These are phyloP conservation scores for Pseudocercospora crystallina DNA, from an alignment of 2,329 filamentous ascomycete species.

Conservation along the genomic window DNA sequence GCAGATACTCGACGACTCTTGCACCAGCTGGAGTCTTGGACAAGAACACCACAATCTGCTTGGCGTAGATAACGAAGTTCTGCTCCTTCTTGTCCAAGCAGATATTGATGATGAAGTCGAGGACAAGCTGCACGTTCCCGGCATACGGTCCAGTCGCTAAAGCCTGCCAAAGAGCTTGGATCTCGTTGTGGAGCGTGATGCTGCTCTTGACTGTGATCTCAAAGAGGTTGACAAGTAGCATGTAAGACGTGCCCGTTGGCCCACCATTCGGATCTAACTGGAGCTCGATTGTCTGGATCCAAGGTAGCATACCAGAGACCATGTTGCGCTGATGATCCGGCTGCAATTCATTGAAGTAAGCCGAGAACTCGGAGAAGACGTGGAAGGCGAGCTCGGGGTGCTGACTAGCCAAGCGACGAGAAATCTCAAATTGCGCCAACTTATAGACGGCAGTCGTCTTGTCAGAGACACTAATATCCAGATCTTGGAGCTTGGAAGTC, in stretches of 20 bases:
- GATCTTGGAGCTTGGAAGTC: slow-evolving; percentile 90
- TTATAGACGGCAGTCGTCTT: slow-evolving; percentile 99
- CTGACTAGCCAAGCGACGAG: slow-evolving; percentile 81
- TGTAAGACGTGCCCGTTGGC: slow-evolving; percentile 87
- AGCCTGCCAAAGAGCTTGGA: slow-evolving; percentile 96
- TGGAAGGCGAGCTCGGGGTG: slow-evolving; percentile 88
- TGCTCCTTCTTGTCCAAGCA: slow-evolving; percentile 93
- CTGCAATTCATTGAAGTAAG: slow-evolving; percentile 85
- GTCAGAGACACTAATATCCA: slow-evolving; percentile 97
- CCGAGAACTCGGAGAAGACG: slow-evolving; percentile 92
- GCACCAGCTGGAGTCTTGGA: slow-evolving; percentile 81
- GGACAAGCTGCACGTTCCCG: slow-evolving; percentile 88
- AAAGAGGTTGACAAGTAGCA: slow-evolving; percentile 88
- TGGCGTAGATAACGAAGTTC: slow-evolving; percentile 96
- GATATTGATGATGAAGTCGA: slow-evolving; percentile 94
- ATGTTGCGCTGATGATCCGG: slow-evolving; percentile 86
- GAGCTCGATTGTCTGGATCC: slow-evolving; percentile 92
- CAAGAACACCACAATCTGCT: slow-evolving; percentile 95
- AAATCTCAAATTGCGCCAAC: slow-evolving; percentile 93
- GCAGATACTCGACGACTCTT: slow-evolving; percentile 89
- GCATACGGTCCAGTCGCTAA: slow-evolving; percentile 88
- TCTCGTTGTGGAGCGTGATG: slow-evolving; percentile 86
- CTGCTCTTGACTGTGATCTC: slow-evolving; percentile 95
- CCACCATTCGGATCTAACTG: slow-evolving; percentile 89
- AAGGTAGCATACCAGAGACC: slow-evolving; percentile 89